Evolutionary conservation across 2,329 filamentous ascomycete species (phyloP).

Genomic region (Phialophora tarda): DNA sequence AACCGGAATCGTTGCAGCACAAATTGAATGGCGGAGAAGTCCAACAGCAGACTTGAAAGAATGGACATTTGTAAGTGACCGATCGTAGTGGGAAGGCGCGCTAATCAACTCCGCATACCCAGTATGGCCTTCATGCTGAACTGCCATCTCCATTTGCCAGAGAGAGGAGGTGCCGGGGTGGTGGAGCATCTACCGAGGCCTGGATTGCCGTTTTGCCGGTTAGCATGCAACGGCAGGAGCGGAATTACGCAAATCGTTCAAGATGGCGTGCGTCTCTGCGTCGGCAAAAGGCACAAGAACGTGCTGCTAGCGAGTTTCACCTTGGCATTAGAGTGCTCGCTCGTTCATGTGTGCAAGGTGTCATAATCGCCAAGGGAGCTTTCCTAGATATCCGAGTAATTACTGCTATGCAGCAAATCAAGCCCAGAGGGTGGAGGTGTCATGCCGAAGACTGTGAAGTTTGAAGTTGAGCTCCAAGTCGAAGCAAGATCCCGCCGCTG

Average conservation of each 20-base stretch:
- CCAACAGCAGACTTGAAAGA: neutral
- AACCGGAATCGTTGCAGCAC: neutral
- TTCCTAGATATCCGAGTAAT: neutral
- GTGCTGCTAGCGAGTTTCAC: neutral
- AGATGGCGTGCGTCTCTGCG: neutral
- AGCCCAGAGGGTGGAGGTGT: neutral
- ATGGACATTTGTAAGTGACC: constrained; percentile 8
- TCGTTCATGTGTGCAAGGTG: neutral
- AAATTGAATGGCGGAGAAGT: neutral
- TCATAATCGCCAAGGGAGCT: neutral
- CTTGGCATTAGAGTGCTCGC: neutral
- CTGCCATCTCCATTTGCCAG: constrained; percentile 3
- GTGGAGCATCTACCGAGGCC: constrained; percentile 8
- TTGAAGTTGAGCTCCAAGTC: neutral
- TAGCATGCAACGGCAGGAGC: neutral
- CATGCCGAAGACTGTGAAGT: neutral
- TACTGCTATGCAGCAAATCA: too few relatives aligned
- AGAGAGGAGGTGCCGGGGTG: neutral
- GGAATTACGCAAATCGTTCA: neutral
- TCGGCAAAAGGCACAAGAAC: neutral
- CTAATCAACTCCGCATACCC: constrained; percentile 7
- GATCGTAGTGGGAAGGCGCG: neutral
- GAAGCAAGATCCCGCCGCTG: neutral
- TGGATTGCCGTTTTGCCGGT: constrained; percentile 6
- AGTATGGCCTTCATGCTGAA: neutral